These are phyloP conservation scores for Nothomitra cinnamomea DNA, from an alignment of 2,329 filamentous ascomycete genomes.

Conservation along the genomic window DNA sequence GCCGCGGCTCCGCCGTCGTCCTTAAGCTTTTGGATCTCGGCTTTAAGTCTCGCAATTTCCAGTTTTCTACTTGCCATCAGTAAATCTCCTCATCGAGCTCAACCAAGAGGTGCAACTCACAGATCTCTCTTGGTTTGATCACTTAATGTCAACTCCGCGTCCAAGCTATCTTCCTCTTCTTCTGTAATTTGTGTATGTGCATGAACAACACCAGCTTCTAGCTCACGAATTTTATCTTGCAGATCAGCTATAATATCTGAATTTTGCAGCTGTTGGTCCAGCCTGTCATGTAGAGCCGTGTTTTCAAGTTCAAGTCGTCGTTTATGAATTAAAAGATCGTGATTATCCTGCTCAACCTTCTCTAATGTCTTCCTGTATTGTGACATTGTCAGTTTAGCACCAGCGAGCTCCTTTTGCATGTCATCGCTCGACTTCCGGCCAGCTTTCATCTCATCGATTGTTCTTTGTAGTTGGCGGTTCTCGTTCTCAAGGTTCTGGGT, in stretches of 20 bases:
- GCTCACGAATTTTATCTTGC: conserved; percentile 15
- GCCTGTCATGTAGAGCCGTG: conserved; percentile 29
- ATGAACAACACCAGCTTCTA: conserved; percentile 14
- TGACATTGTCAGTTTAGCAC: conserved; percentile 20
- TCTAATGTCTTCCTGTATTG: conserved; percentile 23
- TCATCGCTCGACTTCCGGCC: conserved; percentile 23
- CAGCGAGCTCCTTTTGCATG: conserved; percentile 15
- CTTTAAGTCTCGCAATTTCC: conserved; percentile 13
- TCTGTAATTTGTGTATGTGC: background rate
- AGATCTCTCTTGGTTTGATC: conserved; percentile 15
- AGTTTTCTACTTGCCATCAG: background rate
- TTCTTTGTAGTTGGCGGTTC: conserved; percentile 36
- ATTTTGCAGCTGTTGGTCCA: conserved; percentile 18
- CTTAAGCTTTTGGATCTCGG: conserved; percentile 15
- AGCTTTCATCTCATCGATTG: conserved; percentile 35
- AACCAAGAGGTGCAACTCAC: conserved; percentile 4
- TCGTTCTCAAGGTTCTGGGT: conserved; percentile 39
- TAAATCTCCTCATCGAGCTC: background rate
- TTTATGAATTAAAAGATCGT: conserved; percentile 9
- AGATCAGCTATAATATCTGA: conserved; percentile 16
- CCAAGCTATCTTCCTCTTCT: conserved; percentile 14
- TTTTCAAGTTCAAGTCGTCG: conserved; percentile 23
- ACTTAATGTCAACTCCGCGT: conserved; percentile 15
- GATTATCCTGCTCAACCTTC: conserved; percentile 18
- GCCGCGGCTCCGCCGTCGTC: conserved; percentile 10